Conservation (phyloP, 352 stramenopile genomes). For the Phytophthora pisi region DNA sequence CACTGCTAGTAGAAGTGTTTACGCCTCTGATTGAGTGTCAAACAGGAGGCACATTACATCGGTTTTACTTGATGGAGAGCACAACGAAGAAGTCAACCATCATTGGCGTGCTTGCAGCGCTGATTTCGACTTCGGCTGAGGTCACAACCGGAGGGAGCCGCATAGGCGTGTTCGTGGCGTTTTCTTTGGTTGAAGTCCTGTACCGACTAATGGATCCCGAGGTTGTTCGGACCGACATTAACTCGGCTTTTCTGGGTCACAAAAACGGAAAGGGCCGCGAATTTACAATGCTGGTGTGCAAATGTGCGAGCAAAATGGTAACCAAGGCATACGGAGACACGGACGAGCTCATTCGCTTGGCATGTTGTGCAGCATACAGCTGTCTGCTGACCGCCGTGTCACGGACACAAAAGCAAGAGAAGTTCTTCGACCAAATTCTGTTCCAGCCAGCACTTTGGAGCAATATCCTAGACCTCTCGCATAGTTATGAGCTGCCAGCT, state of each 20-base stretch:
- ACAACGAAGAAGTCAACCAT: slow-evolving; percentile 37
- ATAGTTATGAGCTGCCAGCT: slow-evolving; percentile 47
- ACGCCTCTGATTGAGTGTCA: slow-evolving; percentile 57
- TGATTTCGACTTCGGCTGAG: slow-evolving; percentile 64
- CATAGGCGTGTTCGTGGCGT: slow-evolving; percentile 65
- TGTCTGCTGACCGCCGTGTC: slow-evolving; percentile 81
- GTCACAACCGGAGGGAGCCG: slow-evolving; percentile 32
- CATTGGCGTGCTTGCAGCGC: slow-evolving; percentile 55
- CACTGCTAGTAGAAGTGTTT: slow-evolving; percentile 56
- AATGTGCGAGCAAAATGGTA: slow-evolving; percentile 78
- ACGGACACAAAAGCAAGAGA: slow-evolving; percentile 85
- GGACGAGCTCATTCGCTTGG: slow-evolving; percentile 48
- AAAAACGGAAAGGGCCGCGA: slow-evolving; percentile 76
- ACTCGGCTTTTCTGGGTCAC: slow-evolving; percentile 72
- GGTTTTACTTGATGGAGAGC: slow-evolving; percentile 55
- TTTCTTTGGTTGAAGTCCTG: slow-evolving; percentile 66
- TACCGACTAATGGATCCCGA: slow-evolving; percentile 71
- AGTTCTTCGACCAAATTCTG: slow-evolving; percentile 87
- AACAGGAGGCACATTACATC: slow-evolving; percentile 34
- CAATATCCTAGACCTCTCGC: slow-evolving; percentile 65
- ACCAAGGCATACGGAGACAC: slow-evolving; percentile 49
- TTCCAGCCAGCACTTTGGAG: slow-evolving; percentile 75
- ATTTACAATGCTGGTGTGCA: slow-evolving; percentile 88
- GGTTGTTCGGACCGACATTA: slow-evolving; percentile 67
- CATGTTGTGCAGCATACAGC: slow-evolving; percentile 71